These are phyloP conservation scores for Euphorbia tirucalli DNA, from an alignment of 345 rosid genomes.

Conservation along the genomic window DNA sequence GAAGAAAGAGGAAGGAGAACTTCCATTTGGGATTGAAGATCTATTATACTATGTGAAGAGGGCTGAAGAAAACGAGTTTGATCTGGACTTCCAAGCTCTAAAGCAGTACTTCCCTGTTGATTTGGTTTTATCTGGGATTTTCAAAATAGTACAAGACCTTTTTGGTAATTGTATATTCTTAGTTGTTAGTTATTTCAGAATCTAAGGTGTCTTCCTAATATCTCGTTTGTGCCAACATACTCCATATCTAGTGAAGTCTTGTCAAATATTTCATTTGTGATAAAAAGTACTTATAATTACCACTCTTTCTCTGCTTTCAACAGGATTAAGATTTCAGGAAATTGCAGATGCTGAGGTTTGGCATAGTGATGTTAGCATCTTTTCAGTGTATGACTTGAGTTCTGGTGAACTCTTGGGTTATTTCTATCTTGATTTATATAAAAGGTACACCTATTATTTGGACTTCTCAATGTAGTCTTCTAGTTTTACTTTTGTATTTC, in stretches of 20 bases:
- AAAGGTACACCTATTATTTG: conserved; percentile 48
- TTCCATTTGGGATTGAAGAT: conserved; percentile 84
- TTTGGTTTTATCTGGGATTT: conserved; percentile 84
- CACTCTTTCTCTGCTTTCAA: conserved; percentile 19
- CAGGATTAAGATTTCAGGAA: conserved; percentile 85
- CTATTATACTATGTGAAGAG: conserved; percentile 73
- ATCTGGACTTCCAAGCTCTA: conserved; percentile 73
- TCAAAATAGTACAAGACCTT: conserved; percentile 85
- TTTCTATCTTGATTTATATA: conserved; percentile 83
- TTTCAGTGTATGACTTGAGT: conserved; percentile 72
- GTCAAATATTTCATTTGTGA: conserved; percentile 2
- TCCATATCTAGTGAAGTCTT: not conserved
- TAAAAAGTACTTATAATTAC: not conserved
- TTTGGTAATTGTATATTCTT: conserved; percentile 52
- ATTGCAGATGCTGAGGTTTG: conserved; percentile 62
- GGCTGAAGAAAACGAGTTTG: conserved; percentile 75
- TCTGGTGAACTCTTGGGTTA: conserved; percentile 81
- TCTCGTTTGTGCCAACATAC: not conserved
- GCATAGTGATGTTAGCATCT: conserved; percentile 65
- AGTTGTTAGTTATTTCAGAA: not conserved
- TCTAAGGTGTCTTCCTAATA: conserved; percentile 6
- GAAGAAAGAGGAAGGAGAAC: conserved; percentile 88
- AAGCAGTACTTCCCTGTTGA: conserved; percentile 76
- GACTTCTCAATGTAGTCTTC: not conserved
- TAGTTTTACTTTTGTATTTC: conserved; percentile 10